Base-by-base conservation (phyloP, 441 rosid genomes). In the Caryocar brasiliense region DNA sequence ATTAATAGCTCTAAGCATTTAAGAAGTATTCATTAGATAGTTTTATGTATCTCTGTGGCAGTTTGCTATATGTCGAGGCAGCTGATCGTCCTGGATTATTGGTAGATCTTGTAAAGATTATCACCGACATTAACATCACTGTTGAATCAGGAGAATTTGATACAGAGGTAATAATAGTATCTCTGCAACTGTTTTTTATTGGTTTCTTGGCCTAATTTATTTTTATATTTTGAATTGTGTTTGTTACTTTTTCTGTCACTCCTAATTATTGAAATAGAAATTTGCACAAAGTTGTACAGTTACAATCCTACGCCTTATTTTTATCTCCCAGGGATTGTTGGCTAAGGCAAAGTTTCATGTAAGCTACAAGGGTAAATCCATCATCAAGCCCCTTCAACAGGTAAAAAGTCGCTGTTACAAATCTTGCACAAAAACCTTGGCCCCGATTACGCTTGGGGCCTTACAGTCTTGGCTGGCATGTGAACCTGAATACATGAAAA, bases 141-240 rank as follows among this genome's bases (percentile, higher is more conserved):
- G 94, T 92, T 5, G 93, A 85, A 61, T 92, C 96, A 1, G 98
- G 96, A 75, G 98, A 92, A 68, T 92, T 87, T 54, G 95, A 92
- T 63, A 92, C 98, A 3, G 98, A 92, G 98, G 98, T 85, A 45
- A 39, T 39, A 15, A 8, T 21, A 25, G 25, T 1, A 19, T 21
- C 19, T 1, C 22, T n/a, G 22, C 5, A 7, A n/a, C n/a, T n/a
- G n/a, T n/a, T n/a, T n/a, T n/a, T n/a, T n/a, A n/a, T n/a, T n/a
- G n/a, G n/a, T n/a, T n/a, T n/a, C n/a, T n/a, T n/a, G n/a, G n/a
- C n/a, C n/a, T n/a, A n/a, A n/a, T n/a, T n/a, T n/a, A n/a, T n/a
- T n/a, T n/a, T n/a, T n/a, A n/a, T n/a, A n/a, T n/a, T 24, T 15
- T 25, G 13, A 8, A 3, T 27, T 51, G 2, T 23, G 1, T 12